phyloP scores from a whole-genome alignment of 73 alveolate species.

The Blepharisma japonicum region DNA sequence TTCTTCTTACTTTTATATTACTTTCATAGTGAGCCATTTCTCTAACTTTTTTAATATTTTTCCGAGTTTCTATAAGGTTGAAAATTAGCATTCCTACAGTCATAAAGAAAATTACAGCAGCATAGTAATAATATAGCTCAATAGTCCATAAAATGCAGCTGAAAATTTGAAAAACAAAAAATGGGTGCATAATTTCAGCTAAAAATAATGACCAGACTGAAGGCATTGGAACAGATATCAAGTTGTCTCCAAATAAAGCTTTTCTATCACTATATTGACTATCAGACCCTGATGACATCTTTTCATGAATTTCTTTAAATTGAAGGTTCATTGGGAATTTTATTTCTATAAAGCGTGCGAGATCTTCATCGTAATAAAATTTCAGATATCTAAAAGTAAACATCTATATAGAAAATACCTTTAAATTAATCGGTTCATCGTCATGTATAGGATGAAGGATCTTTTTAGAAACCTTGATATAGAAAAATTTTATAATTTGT shows the following conservation, averaged over 20 bases:
- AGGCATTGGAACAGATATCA: conserved; percentile 40
- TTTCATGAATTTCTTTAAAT: conserved; percentile 9
- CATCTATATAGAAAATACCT: neutral
- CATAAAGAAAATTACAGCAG: conserved; percentile 72
- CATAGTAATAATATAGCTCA: conserved; percentile 78
- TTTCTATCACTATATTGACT: neutral
- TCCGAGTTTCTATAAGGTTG: conserved; percentile 67
- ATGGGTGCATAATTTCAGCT: conserved; percentile 50
- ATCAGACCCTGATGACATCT: conserved; percentile 16
- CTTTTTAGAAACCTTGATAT: neutral
- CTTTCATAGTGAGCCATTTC: conserved; percentile 75
- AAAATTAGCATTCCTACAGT: conserved; percentile 65
- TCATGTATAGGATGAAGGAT: neutral
- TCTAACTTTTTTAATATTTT: conserved; percentile 71
- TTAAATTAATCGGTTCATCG: neutral
- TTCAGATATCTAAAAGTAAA: conserved; percentile 31
- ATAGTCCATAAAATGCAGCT: conserved; percentile 76
- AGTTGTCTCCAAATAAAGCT: conserved; percentile 35
- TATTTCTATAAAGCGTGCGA: conserved; percentile 18
- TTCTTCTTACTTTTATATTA: conserved; percentile 36
- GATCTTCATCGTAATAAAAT: conserved; percentile 11
- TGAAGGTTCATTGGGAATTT: conserved; percentile 18
- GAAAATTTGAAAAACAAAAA: conserved; percentile 73
- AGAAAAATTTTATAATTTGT: neutral
- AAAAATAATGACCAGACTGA: conserved; percentile 31